A percentile compares a stretch with the other conserved stretches of the same genome.
These are phyloP conservation scores for Coniferiporia weirii DNA, from an alignment of 1,284 basidiomycete species.

Conservation along the genomic window DNA sequence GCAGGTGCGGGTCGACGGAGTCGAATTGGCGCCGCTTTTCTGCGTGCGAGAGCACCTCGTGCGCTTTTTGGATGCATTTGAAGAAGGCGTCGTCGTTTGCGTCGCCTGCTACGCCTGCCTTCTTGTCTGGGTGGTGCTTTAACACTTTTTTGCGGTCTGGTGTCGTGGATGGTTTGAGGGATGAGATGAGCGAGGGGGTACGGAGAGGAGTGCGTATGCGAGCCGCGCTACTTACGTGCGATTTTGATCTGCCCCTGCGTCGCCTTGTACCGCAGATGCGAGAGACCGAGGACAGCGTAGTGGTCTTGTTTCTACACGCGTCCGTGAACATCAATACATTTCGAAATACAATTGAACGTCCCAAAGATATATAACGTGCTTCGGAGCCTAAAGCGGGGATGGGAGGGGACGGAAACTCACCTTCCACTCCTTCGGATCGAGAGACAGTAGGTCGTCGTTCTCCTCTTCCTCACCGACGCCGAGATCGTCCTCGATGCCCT, in stretches of 20 bases:
- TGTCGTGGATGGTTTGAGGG: conserved; percentile 2
- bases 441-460: conserved; percentile 59
- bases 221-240: conserved; percentile 66
- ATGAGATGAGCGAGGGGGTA: background rate
- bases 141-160: conserved; percentile 97
- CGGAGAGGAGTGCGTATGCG: background rate
- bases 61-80: conserved; percentile 98
- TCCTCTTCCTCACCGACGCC: conserved; percentile 94
- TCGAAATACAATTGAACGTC: background rate
- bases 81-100: conserved; percentile 97
- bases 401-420: conserved; percentile 33
- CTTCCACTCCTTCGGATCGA: conserved; percentile 99
- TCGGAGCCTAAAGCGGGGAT: background rate
- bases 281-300: conserved; percentile 93
- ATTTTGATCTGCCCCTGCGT: conserved; percentile 93
- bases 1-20: conserved; percentile 82
- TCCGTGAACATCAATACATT: background rate
- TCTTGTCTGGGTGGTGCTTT: conserved; percentile 99
- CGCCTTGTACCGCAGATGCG: conserved; percentile 84
- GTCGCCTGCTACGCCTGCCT: conserved; percentile 69
- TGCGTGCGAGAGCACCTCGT: conserved; percentile 84
- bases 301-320: conserved; percentile 87
- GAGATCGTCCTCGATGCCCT: conserved; percentile 73
- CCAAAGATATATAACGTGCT: conserved; percentile 3
- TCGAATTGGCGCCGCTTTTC: conserved; percentile 95